Evolutionary conservation across 768 basidiomycete species (phyloP).

Genomic region (Auriscalpium microsporum): DNA sequence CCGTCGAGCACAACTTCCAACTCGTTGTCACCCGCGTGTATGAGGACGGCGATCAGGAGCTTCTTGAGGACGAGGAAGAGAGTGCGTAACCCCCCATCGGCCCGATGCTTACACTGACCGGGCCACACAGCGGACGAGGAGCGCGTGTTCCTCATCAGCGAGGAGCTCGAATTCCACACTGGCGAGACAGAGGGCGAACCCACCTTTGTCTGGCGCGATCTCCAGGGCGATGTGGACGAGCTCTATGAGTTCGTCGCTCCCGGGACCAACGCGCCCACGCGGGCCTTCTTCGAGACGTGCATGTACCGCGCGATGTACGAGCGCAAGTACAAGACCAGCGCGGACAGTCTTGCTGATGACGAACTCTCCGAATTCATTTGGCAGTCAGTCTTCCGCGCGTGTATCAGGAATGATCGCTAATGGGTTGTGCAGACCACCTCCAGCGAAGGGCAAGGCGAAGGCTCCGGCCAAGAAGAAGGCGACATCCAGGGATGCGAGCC

Average conservation of each 20-base stretch:
- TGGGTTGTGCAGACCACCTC: conserved; percentile 6
- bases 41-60: conserved; percentile 92
- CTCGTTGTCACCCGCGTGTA: conserved; percentile 95
- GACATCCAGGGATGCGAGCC: conserved; percentile 1
- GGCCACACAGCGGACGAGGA: conserved; percentile 77
- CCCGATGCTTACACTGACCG: conserved; percentile 1
- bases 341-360: conserved; percentile 56
- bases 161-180: conserved; percentile 80
- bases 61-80: conserved; percentile 91
- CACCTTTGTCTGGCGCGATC: conserved; percentile 86
- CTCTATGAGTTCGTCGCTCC: conserved; percentile 84
- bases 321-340: conserved; percentile 71
- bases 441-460: conserved; percentile 8
- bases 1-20: conserved; percentile 74
- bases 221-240: conserved; percentile 87
- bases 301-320: conserved; percentile 97
- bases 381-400: conserved; percentile 47
- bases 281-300: conserved; percentile 85
- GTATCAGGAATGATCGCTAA: neutral
- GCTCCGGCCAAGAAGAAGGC: conserved; percentile 18
- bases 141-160: conserved; percentile 82
- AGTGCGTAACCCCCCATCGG: conserved; percentile 35
- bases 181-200: conserved; percentile 68
- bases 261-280: conserved; percentile 68
- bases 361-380: conserved; percentile 77